These are phyloP conservation scores for Musa balbisiana DNA, from an alignment of 202 grass and related monocot species.

Conservation along the genomic window DNA sequence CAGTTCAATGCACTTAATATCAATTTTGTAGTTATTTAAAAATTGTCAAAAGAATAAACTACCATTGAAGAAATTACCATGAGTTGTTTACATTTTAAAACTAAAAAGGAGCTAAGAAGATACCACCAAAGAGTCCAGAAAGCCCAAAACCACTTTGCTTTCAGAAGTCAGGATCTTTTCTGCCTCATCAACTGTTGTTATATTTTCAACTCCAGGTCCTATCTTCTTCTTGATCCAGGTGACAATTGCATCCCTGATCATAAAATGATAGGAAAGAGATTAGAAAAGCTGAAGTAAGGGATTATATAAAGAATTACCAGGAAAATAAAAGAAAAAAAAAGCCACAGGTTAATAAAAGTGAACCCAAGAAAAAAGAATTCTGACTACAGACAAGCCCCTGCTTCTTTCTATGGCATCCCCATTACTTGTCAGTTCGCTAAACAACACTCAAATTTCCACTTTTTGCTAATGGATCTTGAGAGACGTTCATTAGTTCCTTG, in stretches of 20 bases:
- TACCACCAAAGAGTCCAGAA: slow-evolving; percentile 61
- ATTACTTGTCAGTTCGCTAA: too few relatives aligned
- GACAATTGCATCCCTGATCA: slow-evolving; percentile 54
- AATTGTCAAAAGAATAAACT: too few relatives aligned
- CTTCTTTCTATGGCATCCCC: too few relatives aligned
- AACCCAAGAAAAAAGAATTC: not conserved
- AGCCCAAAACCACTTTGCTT: slow-evolving; percentile 50
- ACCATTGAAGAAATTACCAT: too few relatives aligned
- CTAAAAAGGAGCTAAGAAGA: not conserved
- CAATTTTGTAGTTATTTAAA: too few relatives aligned
- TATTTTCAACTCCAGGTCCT: slow-evolving; percentile 59
- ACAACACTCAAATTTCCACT: too few relatives aligned
- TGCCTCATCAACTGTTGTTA: slow-evolving; percentile 56
- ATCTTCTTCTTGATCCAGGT: slow-evolving; percentile 93
- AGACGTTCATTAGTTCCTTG: too few relatives aligned
- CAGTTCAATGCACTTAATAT: too few relatives aligned
- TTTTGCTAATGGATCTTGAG: too few relatives aligned
- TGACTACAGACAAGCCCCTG: too few relatives aligned
- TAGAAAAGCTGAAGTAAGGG: not conserved
- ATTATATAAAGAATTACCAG: too few relatives aligned
- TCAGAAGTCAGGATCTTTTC: slow-evolving; percentile 57
- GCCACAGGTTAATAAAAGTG: not conserved
- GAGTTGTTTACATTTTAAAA: not conserved
- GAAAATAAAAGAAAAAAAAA: too few relatives aligned
- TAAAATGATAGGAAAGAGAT: not conserved